phyloP scores from a whole-genome alignment of 2,329 filamentous ascomycete genomes.

The Colletotrichum euphorbiae region DNA sequence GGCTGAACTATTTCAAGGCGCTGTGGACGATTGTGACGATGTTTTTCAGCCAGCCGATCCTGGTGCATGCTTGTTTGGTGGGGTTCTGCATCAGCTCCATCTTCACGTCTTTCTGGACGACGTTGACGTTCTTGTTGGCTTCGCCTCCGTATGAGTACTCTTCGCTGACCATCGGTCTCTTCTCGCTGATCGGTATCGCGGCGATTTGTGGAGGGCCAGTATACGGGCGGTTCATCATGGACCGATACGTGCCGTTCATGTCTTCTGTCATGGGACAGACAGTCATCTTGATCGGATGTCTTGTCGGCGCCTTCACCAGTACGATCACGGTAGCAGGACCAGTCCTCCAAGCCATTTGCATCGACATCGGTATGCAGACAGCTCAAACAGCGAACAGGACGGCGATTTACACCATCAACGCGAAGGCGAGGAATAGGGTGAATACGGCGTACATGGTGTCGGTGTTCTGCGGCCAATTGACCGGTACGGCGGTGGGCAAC shows the following conservation, averaged over 20 bases:
- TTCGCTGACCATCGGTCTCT: constrained; percentile 78
- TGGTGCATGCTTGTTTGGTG: constrained; percentile 77
- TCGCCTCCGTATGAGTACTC: constrained; percentile 76
- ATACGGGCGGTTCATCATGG: constrained; percentile 77
- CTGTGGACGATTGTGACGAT: constrained; percentile 74
- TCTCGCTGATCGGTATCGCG: constrained; percentile 80
- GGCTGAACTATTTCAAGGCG: constrained; percentile 73
- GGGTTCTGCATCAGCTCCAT: constrained; percentile 68
- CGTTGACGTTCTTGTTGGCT: constrained; percentile 81
- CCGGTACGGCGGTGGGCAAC: constrained; percentile 72
- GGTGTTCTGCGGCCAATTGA: constrained; percentile 80
- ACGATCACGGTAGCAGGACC: constrained; percentile 75
- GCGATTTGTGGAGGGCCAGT: constrained; percentile 76
- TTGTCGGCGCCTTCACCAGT: constrained; percentile 77
- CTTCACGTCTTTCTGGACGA: constrained; percentile 69
- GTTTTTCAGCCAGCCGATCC: constrained; percentile 72
- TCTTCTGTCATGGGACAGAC: constrained; percentile 72
- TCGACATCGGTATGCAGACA: constrained; percentile 79
- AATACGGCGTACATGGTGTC: constrained; percentile 87
- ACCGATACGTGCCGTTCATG: constrained; percentile 75
- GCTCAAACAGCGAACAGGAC: constrained; percentile 79
- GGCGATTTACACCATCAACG: constrained; percentile 77
- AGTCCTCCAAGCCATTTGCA: constrained; percentile 75
- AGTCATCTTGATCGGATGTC: constrained; percentile 70
- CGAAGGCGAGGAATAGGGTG: constrained; percentile 77